Evolutionary conservation across 495 filamentous ascomycete genomes (phyloP), one percentile per base, ranked within the genome.

Genomic region (Darksidea phi): DNA sequence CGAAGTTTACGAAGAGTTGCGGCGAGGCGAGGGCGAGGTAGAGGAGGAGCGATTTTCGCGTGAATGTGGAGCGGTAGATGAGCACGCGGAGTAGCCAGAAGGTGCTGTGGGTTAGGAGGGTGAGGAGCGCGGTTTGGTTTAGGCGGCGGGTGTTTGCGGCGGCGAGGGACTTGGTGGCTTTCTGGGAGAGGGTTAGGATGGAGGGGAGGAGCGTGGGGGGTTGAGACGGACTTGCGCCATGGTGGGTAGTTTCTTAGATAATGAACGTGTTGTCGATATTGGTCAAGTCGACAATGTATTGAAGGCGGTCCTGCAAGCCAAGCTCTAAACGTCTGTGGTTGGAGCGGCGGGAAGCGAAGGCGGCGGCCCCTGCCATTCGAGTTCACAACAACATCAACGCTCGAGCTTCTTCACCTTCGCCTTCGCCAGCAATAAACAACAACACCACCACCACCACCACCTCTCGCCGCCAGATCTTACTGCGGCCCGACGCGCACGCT

Each of bases 101-200:
- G 71, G 91, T 68, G 36, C 71, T 65, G 72, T 97, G 91, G 51
- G 93, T 72, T 48, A 73, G 67, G 56, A 88, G 77, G 17, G 88
- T 84, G 60, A 88, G 87, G 36, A 88, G 75, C 70, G 94, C 93
- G 18, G 91, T 89, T 68, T 86, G 88, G 64, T 85, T 86, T 47
- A 98, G 84, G 38, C 83, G 74, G 20, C 79, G 71, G 49, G 81
- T 75, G 75, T 98, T 98, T 76, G 86, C 82, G 48, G 86, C 84
- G 8, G 94, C 95, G 49, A 90, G 84, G 64, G 90, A 86, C 79
- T 98, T 98, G 71, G 87, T 84, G 61, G 95, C 91, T 88, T 96
- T 98, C 82, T 97, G 78, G 23, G 61, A 24, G 7, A 8, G 26
- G 18, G 41, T 26, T 60, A 37, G 57, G 57, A 25, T 50, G 36